Evolutionary conservation across 805 yeast genomes (phyloP), one percentile per base, ranked within the genome.

Genomic region (Yarrowia sp.): DNA sequence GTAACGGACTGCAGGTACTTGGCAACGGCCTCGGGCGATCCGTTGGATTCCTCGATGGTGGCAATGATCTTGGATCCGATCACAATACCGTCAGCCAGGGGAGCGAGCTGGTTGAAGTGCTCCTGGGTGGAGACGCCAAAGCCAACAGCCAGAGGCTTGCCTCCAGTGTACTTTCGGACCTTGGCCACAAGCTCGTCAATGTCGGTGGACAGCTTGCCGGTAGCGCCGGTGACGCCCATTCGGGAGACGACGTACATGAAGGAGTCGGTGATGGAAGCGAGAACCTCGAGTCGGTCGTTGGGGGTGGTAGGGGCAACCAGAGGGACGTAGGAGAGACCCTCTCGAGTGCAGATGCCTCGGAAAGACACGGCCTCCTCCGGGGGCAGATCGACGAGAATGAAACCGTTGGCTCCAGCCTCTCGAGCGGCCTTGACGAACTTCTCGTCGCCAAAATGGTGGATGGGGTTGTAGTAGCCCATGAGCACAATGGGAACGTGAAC

Each of bases 391-490:
- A 94, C 98, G 65, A 95, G 87, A 74, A 95, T 89, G 79, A 89
- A 95, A 32, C 98, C 99, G 76, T 91, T 92, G 61, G 92, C 99
- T 72, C 99, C 99, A 0, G 93, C 97, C 32, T 81, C 83, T 66
- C 88, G 87, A n/a, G 96, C 85, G 71, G 89, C 97, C 71, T 83
- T 81, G 71, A 92, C 86, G 12, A 95, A 83, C 78, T 87, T 83
- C 74, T 89, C 89, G 80, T 95, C 99, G 67, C 98, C 99, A 77
- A 89, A 94, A 72, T 85, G 88, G 77, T 91, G 78, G 72, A 95
- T 87, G 15, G 99, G 99, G 80, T 95, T 95, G 82, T 92, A 95
- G 84, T 95, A 95, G 70, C 99, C 99, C 99, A 95, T 95, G 67
- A 95, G 84, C 55, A 95, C 83, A 69, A 95, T 85, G 22, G 99